Conservation (phyloP, 108 stramenopile species). For the Licmophora abbreviata region DNA sequence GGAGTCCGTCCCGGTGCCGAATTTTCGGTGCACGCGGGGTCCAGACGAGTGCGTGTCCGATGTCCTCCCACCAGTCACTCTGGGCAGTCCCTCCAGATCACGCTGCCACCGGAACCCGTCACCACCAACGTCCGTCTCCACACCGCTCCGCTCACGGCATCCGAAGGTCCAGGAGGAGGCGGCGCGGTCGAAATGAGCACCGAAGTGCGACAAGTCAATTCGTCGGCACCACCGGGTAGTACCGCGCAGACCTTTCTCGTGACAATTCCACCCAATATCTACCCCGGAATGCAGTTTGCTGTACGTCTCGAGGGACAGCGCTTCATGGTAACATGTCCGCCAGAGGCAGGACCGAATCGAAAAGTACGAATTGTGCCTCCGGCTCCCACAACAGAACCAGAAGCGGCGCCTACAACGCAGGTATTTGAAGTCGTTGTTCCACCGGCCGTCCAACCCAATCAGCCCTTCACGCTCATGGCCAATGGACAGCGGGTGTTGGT, state of each 20-base stretch:
- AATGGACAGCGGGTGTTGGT: slow-evolving; percentile 87
- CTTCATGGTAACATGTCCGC: slow-evolving; percentile 79
- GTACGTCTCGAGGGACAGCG: slow-evolving; percentile 73
- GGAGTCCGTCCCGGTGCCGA: slow-evolving; percentile 59
- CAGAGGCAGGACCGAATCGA: slow-evolving; percentile 66
- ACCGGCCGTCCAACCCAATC: slow-evolving; percentile 67
- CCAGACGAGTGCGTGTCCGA: slow-evolving; percentile 60
- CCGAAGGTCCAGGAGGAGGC: slow-evolving; percentile 39
- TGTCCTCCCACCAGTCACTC: slow-evolving; percentile 66
- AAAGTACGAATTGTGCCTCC: slow-evolving; percentile 79
- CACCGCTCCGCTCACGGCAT: slow-evolving; percentile 55
- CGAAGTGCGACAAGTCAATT: slow-evolving; percentile 39
- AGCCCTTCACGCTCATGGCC: slow-evolving; percentile 84
- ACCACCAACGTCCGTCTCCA: slow-evolving; percentile 28
- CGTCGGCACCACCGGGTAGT: slow-evolving; percentile 24
- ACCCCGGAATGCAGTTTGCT: slow-evolving; percentile 75
- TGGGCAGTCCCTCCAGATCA: slow-evolving; percentile 75
- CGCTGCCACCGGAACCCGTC: slow-evolving; percentile 68
- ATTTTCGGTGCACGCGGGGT: slow-evolving; percentile 70
- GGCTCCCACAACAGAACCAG: slow-evolving; percentile 20
- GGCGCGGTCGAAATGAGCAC: slow-evolving; percentile 54
- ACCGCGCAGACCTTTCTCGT: slow-evolving; percentile 72
- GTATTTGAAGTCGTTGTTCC: slow-evolving; percentile 87
- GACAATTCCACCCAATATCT: slow-evolving; percentile 68
- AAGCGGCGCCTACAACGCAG: slow-evolving; percentile 61